Evolutionary conservation across 257 asterid species (phyloP), one percentile per base, ranked within the genome.

Genomic region (Anisodus tanguticus): DNA sequence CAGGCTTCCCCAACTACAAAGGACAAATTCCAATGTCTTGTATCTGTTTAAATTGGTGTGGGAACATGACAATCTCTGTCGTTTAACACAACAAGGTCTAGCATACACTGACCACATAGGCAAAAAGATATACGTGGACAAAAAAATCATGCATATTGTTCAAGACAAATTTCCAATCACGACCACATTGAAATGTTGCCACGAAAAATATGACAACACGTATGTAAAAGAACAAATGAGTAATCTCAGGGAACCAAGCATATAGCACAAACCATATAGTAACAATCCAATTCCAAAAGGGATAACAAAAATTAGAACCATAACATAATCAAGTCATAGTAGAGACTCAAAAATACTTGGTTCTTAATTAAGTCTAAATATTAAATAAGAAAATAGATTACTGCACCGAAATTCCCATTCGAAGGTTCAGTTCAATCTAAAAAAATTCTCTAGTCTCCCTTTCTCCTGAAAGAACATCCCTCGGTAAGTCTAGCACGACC

Each of bases 391-490:
- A 74, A 74, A 49, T 22, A 11, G 62, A 49, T 19, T 3, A 74
- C 22, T 74, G 45, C 62, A 74, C 37, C 81, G 49, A 74, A 74
- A 74, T 74, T 74, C 45, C 41, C 62, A 74, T 74, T 47, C 51
- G 13, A 74, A 22, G 58, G 57, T 74, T 47, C 6, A 72, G 16
- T 47, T 72, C 80, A 72, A 49, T 12, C 41, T 74, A 74, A 49
- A 74, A 5, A 0, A 5, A 49, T 16, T 22, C 59, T 74, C 43
- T 64, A 93, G 12, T 93, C 95, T 6, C 97, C 94, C 91, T 93
- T 93, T 84, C 88, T 90, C 82, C 95, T 84, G 91, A 91, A 93
- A 60, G 97, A 91, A 85, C 97, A 93, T 2, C 97, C 97, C 87
- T 93, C 97, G 0, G 93, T 93, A 79, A 93, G 97, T 2, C 94